These are phyloP conservation scores for Schizosaccharomyces osmophilus DNA, from an alignment of 805 yeast genomes.

Conservation along the genomic window DNA sequence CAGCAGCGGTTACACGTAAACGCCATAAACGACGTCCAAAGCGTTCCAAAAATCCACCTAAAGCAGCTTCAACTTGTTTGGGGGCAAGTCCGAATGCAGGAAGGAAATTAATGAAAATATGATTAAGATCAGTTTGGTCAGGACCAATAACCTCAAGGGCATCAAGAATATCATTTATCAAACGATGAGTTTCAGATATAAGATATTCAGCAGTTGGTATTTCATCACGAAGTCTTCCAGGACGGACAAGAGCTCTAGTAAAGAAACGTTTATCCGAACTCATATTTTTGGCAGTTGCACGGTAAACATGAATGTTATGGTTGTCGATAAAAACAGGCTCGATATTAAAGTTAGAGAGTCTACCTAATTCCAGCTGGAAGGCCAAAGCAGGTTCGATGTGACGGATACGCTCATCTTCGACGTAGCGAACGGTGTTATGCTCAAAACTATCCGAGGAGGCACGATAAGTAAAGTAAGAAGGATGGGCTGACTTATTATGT, in stretches of 20 bases:
- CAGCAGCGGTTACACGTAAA: conserved; percentile 89
- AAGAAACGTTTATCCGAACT: conserved; percentile 85
- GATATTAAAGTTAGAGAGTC: conserved; percentile 83
- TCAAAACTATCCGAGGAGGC: conserved; percentile 26
- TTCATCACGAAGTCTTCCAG: conserved; percentile 84
- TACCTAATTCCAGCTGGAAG: conserved; percentile 81
- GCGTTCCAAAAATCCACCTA: conserved; percentile 91
- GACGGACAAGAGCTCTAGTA: conserved; percentile 89
- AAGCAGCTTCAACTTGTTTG: conserved; percentile 88
- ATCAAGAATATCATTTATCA: conserved; percentile 88
- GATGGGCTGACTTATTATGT: conserved; percentile 53
- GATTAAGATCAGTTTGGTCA: conserved; percentile 84
- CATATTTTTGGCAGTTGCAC: conserved; percentile 83
- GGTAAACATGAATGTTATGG: conserved; percentile 91
- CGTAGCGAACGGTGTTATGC: conserved; percentile 19
- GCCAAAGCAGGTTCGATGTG: conserved; percentile 97
- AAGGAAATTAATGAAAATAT: conserved; percentile 87
- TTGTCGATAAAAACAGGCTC: conserved; percentile 88
- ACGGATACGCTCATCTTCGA: conserved; percentile 80
- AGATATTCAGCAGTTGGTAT: conserved; percentile 79
- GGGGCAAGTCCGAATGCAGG: conserved; percentile 88
- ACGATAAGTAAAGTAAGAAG: conserved; percentile 85
- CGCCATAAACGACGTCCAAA: conserved; percentile 94
- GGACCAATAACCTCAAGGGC: conserved; percentile 86
- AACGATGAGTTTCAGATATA: conserved; percentile 85